These are phyloP conservation scores for Arachnopeziza araneosa DNA, from an alignment of 2,329 filamentous ascomycete species.

Conservation along the genomic window DNA sequence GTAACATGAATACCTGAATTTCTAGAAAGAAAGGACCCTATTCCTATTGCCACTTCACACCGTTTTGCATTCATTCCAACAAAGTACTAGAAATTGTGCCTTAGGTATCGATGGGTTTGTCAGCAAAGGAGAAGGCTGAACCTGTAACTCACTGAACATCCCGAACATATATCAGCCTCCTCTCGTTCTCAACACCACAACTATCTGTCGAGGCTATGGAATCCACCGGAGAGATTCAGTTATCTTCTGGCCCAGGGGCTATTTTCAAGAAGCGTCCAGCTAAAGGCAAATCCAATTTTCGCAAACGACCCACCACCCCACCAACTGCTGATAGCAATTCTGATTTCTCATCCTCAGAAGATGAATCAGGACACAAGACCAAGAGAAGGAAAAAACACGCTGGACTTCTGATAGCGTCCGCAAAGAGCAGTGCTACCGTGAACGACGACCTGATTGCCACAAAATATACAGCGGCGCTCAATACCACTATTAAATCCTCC, in stretches of 20 bases:
- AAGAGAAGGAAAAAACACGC: constrained; percentile 72
- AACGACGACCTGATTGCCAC: constrained; percentile 44
- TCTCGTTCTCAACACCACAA: background rate
- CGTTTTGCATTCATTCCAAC: no score
- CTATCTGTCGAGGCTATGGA: no score
- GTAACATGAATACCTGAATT: no score
- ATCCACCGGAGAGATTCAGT: background rate
- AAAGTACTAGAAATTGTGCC: no score
- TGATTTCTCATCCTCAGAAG: constrained; percentile 66
- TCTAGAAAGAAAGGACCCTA: no score
- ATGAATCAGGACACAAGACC: constrained; percentile 68
- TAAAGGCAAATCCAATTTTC: constrained; percentile 70
- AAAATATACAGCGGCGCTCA: constrained; percentile 55
- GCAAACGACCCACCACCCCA: constrained; percentile 76
- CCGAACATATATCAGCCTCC: no score
- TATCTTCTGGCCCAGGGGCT: constrained; percentile 30
- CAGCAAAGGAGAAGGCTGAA: no score
- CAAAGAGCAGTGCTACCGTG: constrained; percentile 38
- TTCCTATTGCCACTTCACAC: no score
- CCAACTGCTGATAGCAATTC: constrained; percentile 57
- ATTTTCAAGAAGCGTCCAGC: constrained; percentile 82
- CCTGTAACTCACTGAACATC: no score
- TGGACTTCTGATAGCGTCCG: constrained; percentile 61
- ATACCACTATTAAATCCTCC: constrained; percentile 54
- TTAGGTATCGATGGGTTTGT: no score